Percentiles rank a stretch among this genome's conserved stretches.
phyloP scores from a whole-genome alignment of 345 rosid genomes.

The Hibiscus mutabilis region DNA sequence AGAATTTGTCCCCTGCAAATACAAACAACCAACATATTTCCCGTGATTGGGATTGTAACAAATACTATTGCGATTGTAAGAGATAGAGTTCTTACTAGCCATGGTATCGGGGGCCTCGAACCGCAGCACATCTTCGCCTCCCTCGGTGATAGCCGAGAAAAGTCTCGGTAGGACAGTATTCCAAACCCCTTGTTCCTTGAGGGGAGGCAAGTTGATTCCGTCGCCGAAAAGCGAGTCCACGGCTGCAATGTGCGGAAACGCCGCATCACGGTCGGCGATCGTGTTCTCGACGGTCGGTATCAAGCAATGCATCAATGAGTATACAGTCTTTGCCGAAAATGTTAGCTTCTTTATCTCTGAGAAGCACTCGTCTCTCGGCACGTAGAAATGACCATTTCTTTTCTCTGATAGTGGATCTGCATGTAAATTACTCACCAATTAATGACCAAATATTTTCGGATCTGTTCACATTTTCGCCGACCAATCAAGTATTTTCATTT shows the following conservation, averaged over 20 bases:
- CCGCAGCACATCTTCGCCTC: slow-evolving; percentile 34
- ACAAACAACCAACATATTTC: background rate
- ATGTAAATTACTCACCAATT: no score
- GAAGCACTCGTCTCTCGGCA: slow-evolving; percentile 76
- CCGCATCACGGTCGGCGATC: slow-evolving; percentile 26
- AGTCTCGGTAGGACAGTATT: slow-evolving; percentile 47
- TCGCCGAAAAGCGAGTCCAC: slow-evolving; percentile 56
- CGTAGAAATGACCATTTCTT: slow-evolving; percentile 33
- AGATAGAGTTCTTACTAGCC: slow-evolving; percentile 25
- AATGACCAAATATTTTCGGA: no score
- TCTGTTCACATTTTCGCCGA: no score
- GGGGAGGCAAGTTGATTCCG: slow-evolving; percentile 39
- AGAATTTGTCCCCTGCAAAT: slow-evolving; percentile 55
- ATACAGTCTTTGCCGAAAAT: slow-evolving; percentile 48
- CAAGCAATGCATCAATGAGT: slow-evolving; percentile 51
- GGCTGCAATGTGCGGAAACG: slow-evolving; percentile 50
- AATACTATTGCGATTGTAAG: background rate
- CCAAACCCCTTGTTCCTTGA: slow-evolving; percentile 30
- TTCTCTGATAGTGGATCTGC: slow-evolving; percentile 49
- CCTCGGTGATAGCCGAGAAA: slow-evolving; percentile 30
- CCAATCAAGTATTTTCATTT: no score
- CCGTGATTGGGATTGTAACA: no score
- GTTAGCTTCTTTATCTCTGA: slow-evolving; percentile 38
- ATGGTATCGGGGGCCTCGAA: slow-evolving; percentile 51
- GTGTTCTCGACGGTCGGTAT: slow-evolving; percentile 42